Conservation (phyloP, 257 asterid genomes). For the Galeopsis tetrahit region DNA sequence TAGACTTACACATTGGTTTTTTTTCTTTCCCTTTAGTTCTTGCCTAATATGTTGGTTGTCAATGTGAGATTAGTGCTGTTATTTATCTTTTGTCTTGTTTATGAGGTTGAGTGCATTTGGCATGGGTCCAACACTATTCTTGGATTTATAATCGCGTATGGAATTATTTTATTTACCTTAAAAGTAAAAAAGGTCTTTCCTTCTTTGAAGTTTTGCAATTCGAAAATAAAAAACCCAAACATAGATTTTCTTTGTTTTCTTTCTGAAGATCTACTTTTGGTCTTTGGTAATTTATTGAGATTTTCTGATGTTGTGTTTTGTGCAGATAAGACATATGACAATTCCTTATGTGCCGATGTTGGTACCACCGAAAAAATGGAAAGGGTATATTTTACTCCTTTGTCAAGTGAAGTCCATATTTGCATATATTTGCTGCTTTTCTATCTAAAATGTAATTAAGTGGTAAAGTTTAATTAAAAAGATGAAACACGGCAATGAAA, state of each 20-base stretch:
- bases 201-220: constrained; percentile 21
- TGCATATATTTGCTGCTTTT: constrained; percentile 24
- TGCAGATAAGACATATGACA: constrained; percentile 81
- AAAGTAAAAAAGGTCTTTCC: not conserved
- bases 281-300: constrained; percentile 27
- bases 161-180: constrained; percentile 8
- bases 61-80: constrained; percentile 7
- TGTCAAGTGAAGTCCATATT: constrained; percentile 5
- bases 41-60: constrained; percentile 19
- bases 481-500: constrained; percentile 14
- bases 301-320: constrained; percentile 28
- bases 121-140: constrained; percentile 2
- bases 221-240: not conserved
- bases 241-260: constrained; percentile 1
- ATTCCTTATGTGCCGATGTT: constrained; percentile 96
- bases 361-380: constrained; percentile 98
- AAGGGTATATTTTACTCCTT: constrained; percentile 60
- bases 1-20: not conserved
- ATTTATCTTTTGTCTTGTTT: constrained; percentile 2
- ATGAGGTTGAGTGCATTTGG: constrained; percentile 27
- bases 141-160: constrained; percentile 8
- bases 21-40: not conserved
- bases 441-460: constrained; percentile 1
- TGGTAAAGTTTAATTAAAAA: constrained; percentile 18
- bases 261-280: constrained; percentile 22